phyloP scores from a whole-genome alignment of 257 asterid species.

The Salvia miltiorrhiza region DNA sequence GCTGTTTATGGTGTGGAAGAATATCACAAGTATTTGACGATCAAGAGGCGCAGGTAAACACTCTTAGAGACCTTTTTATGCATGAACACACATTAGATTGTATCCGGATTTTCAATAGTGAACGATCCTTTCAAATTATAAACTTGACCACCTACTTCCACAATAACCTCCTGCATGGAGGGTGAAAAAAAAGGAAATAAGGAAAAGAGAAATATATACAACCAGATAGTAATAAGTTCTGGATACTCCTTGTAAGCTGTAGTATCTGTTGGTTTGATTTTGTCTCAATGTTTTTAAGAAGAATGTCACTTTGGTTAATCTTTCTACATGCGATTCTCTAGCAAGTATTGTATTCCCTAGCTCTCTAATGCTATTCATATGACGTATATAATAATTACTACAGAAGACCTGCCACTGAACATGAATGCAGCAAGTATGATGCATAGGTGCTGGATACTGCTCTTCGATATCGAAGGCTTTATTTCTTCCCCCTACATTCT shows the following conservation, averaged over 20 bases:
- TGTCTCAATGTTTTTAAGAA: neutral
- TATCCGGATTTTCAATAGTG: neutral
- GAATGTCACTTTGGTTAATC: too few relatives aligned
- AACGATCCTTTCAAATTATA: neutral
- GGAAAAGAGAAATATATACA: neutral
- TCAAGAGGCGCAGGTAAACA: constrained; percentile 57
- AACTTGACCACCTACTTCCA: neutral
- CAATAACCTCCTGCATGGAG: neutral
- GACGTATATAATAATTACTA: too few relatives aligned
- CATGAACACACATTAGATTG: neutral
- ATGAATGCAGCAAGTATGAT: too few relatives aligned
- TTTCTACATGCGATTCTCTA: neutral
- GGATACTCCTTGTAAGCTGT: neutral
- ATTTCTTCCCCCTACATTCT: too few relatives aligned
- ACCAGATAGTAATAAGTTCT: neutral
- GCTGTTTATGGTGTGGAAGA: constrained; percentile 68
- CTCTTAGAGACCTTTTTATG: neutral
- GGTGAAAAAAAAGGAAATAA: neutral
- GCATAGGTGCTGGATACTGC: too few relatives aligned
- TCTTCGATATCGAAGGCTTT: too few relatives aligned
- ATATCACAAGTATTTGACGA: constrained; percentile 39
- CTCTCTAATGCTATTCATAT: neutral
- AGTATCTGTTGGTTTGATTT: neutral
- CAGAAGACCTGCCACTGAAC: too few relatives aligned
- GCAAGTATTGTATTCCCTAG: too few relatives aligned